Evolutionary conservation across 257 asterid species (phyloP).

Genomic region (Eucommia ulmoides): DNA sequence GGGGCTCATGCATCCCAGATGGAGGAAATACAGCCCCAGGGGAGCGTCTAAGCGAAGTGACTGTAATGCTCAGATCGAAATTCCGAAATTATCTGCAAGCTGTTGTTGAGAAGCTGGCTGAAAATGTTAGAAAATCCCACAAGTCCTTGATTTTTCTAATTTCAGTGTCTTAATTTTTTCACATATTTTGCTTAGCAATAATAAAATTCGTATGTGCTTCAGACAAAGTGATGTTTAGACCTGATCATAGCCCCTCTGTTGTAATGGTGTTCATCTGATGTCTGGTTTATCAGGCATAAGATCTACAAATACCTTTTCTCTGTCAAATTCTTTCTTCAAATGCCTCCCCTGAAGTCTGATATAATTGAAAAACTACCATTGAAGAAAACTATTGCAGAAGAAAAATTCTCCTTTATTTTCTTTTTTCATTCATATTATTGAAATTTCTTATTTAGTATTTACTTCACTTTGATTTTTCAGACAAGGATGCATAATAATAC

Average conservation of each 20-base stretch:
- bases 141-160: neutral
- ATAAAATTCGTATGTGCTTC: too few species aligned
- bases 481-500: conserved; percentile 32
- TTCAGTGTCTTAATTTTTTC: neutral
- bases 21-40: conserved; percentile 35
- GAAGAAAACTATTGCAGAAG: too few species aligned
- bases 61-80: conserved; percentile 43
- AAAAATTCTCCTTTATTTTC: too few species aligned
- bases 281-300: too few species aligned
- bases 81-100: conserved; percentile 45
- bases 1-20: conserved; percentile 41
- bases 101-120: conserved; percentile 40
- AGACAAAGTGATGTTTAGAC: too few species aligned
- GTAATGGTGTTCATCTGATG: too few species aligned
- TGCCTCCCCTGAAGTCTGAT: too few species aligned
- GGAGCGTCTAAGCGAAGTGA: conserved; percentile 38
- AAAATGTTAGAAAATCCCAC: conserved; percentile 23
- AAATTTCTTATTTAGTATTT: neutral
- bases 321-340: neutral
- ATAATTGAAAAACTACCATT: too few species aligned
- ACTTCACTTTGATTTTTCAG: conserved; percentile 10
- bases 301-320: too few species aligned
- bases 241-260: too few species aligned
- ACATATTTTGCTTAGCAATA: too few species aligned
- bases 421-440: too few species aligned